phyloP scores from a whole-genome alignment of 129 eudicot species.

The Lactuca saligna region DNA sequence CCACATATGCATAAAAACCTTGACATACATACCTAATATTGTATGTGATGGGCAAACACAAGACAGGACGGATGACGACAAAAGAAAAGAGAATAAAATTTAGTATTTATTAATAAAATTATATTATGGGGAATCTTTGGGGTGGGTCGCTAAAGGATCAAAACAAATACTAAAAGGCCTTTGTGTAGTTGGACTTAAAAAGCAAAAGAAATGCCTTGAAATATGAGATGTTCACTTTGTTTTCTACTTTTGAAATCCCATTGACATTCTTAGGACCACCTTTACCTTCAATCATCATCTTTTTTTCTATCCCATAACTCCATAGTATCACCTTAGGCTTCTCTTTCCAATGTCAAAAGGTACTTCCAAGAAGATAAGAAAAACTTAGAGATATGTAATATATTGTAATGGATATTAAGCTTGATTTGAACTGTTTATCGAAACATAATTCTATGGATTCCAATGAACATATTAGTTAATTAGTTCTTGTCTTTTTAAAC shows the following conservation, averaged over 20 bases:
- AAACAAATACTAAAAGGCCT: slow-evolving; percentile 7
- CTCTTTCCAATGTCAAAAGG: slow-evolving; percentile 19
- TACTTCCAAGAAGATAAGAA: slow-evolving; percentile 26
- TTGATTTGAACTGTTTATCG: background rate
- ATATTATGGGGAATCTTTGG: slow-evolving; percentile 15
- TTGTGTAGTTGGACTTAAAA: background rate
- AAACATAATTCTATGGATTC: background rate
- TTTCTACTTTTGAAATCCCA: slow-evolving; percentile 26
- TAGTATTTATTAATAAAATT: background rate
- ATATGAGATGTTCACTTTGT: slow-evolving; percentile 17
- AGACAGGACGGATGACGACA: background rate
- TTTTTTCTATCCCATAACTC: slow-evolving; percentile 18
- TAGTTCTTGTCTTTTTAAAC: background rate
- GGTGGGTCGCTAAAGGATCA: slow-evolving; percentile 3
- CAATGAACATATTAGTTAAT: background rate
- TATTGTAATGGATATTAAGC: slow-evolving; percentile 3
- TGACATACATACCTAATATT: too few relatives aligned
- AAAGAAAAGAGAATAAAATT: background rate
- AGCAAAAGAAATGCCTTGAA: slow-evolving; percentile 19
- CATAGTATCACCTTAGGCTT: slow-evolving; percentile 20
- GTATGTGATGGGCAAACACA: background rate
- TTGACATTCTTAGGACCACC: slow-evolving; percentile 38
- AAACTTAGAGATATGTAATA: slow-evolving; percentile 11
- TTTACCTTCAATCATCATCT: slow-evolving; percentile 29
- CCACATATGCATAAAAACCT: too few relatives aligned